Evolutionary conservation across 805 yeast genomes (phyloP).

Genomic region (Isabelozyma pseudorhagii): DNA sequence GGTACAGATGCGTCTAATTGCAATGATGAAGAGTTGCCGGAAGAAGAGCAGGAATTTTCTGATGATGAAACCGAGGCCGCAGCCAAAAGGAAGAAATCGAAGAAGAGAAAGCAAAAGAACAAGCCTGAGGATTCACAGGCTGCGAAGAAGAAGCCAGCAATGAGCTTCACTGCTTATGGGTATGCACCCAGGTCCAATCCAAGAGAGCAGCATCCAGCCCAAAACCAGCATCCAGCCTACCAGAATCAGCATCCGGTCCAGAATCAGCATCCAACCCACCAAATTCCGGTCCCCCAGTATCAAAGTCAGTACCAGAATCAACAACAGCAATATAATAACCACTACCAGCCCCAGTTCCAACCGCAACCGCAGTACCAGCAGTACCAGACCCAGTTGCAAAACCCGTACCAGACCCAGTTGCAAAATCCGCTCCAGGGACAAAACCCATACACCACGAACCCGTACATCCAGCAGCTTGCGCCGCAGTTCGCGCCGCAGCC

Average conservation of each 20-base stretch:
- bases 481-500: background rate
- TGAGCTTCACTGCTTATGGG: background rate
- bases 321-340: background rate
- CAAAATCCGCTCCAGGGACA: too few species aligned
- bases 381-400: too few species aligned
- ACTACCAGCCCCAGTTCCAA: too few species aligned
- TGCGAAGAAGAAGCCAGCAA: constrained; percentile 5
- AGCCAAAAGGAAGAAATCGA: constrained; percentile 61
- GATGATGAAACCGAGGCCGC: constrained; percentile 89
- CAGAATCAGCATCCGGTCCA: background rate
- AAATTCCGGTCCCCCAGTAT: too few species aligned
- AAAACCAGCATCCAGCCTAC: background rate
- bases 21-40: constrained; percentile 91
- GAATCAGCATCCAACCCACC: background rate
- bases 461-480: too few species aligned
- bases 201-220: background rate
- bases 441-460: too few species aligned
- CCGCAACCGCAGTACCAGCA: too few species aligned
- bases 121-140: constrained; percentile 14
- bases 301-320: too few species aligned
- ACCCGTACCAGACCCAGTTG: too few species aligned
- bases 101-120: constrained; percentile 48
- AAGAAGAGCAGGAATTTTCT: constrained; percentile 90
- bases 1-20: constrained; percentile 96
- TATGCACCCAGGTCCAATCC: background rate